Evolutionary conservation across 306 rosid genomes (phyloP).

Genomic region (Cyamopsis tetragonoloba): DNA sequence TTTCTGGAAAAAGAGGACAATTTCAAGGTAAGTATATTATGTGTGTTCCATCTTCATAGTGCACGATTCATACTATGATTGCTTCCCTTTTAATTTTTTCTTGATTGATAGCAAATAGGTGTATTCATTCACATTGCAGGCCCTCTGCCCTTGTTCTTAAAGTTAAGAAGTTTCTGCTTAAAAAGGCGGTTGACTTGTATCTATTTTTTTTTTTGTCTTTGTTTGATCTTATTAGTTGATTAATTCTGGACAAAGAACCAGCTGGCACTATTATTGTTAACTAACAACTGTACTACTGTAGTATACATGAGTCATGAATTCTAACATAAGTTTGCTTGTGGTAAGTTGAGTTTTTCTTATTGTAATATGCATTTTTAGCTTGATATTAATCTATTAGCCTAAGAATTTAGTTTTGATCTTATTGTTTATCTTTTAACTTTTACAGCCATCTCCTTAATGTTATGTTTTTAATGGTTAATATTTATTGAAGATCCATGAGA

Average conservation of each 20-base stretch:
- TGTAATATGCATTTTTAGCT: background rate
- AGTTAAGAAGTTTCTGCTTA: background rate
- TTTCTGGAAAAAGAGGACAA: slow-evolving; percentile 71
- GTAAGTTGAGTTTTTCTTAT: slow-evolving; percentile 7
- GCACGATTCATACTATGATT: background rate
- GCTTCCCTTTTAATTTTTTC: background rate
- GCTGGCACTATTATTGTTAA: background rate
- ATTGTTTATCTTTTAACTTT: background rate
- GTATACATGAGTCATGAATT: background rate
- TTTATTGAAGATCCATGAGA: background rate
- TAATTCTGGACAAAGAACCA: background rate
- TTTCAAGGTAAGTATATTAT: slow-evolving; percentile 55
- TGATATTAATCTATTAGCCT: background rate
- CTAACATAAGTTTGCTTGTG: background rate
- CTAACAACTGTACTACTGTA: background rate
- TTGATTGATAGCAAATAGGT: background rate
- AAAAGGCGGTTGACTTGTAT: slow-evolving; percentile 1
- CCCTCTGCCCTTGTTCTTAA: background rate
- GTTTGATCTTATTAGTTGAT: background rate
- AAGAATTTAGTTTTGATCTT: background rate
- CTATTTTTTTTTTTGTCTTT: background rate
- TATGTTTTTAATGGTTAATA: background rate
- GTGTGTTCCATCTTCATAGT: background rate
- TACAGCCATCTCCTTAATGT: background rate
- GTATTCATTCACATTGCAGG: background rate